Conservation (phyloP, 1,284 basidiomycete species). For the Ustilago lituana region DNA sequence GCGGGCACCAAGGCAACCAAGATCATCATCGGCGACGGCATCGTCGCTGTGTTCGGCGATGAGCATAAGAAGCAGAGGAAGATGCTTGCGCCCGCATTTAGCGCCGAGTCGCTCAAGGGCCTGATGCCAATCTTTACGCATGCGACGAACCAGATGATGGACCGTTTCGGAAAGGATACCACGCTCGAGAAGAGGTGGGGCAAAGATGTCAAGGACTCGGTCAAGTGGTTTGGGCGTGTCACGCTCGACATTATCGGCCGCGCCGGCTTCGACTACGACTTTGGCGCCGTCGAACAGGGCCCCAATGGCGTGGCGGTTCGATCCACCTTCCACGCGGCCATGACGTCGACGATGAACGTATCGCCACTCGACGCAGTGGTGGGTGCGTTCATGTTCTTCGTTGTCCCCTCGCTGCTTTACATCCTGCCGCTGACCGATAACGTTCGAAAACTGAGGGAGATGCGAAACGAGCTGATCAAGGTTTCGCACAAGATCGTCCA, state of each 20-base stretch:
- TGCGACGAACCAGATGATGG: constrained; percentile 45
- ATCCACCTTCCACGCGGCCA: constrained; percentile 45
- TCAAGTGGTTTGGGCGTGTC: constrained; percentile 48
- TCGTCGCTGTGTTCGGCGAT: constrained; percentile 44
- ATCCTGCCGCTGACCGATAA: constrained; percentile 47
- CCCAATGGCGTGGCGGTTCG: constrained; percentile 44
- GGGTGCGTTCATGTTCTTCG: constrained; percentile 49
- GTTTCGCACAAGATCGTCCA: constrained; percentile 40
- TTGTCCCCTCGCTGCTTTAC: constrained; percentile 43
- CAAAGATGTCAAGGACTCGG: constrained; percentile 22
- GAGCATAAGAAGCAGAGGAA: constrained; percentile 43
- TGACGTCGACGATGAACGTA: constrained; percentile 50
- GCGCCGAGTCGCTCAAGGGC: constrained; percentile 33
- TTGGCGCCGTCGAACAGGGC: constrained; percentile 47
- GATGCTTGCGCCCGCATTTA: constrained; percentile 45
- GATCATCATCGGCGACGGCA: constrained; percentile 45
- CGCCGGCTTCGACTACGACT: constrained; percentile 52
- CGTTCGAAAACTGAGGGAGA: constrained; percentile 43
- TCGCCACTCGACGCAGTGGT: constrained; percentile 39
- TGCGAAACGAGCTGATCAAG: constrained; percentile 42
- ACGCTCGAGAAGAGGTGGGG: constrained; percentile 39
- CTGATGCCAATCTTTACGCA: constrained; percentile 41
- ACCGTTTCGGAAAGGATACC: constrained; percentile 28
- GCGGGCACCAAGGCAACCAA: constrained; percentile 49
- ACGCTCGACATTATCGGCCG: constrained; percentile 51